These are phyloP conservation scores for Domatiomyces globalis DNA, from an alignment of 2,329 filamentous ascomycete genomes.

Conservation along the genomic window DNA sequence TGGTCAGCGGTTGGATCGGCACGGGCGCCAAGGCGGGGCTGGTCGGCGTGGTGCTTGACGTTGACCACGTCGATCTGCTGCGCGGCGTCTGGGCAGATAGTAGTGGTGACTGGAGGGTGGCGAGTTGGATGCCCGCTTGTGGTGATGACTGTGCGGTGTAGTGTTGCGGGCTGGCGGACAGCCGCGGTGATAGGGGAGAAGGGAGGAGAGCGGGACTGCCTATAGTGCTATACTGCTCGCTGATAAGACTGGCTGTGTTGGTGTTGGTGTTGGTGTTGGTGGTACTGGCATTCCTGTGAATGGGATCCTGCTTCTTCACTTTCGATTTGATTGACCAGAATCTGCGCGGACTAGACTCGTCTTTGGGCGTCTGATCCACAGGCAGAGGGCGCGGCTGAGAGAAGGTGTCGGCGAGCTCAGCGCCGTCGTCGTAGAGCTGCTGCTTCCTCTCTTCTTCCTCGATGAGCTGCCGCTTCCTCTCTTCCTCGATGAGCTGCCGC, in stretches of 20 bases:
- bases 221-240: not conserved
- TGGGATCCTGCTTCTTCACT: not conserved
- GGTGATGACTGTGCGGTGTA: not conserved
- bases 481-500: not conserved
- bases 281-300: not conserved
- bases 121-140: not conserved
- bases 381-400: not conserved
- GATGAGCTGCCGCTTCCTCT: not conserved
- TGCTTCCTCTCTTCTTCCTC: not conserved
- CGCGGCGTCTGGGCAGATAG: not conserved
- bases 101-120: not conserved
- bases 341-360: not conserved
- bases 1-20: constrained; percentile 2
- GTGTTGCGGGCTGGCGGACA: not conserved
- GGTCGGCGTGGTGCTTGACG: constrained; percentile 7
- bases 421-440: not conserved
- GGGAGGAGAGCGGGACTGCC: not conserved
- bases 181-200: not conserved
- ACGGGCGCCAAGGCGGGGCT: constrained; percentile 5
- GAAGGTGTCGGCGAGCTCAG: not conserved
- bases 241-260: not conserved
- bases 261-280: not conserved
- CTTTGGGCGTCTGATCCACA: not conserved
- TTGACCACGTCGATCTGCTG: not conserved
- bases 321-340: not conserved